Evolutionary conservation across 225 moss, liverwort and hornwort genomes (phyloP).

Genomic region (Ulota crispa): DNA sequence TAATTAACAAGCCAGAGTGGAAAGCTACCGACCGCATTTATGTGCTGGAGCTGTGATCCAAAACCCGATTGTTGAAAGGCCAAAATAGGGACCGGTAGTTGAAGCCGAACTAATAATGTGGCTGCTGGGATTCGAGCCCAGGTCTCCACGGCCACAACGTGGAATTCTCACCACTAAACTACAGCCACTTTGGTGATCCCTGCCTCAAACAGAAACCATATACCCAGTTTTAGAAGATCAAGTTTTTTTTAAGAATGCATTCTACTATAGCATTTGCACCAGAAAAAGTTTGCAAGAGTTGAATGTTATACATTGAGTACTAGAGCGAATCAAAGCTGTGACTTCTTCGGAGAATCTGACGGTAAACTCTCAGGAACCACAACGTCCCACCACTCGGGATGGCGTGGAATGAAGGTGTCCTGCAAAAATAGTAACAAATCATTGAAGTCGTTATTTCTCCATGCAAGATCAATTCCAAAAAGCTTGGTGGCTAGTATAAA

Average conservation of each 20-base stretch:
- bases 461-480: neutral
- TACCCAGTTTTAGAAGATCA: fast-evolving
- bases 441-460: neutral
- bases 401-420: slow-evolving; percentile 77
- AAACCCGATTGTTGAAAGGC: too few relatives aligned
- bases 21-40: too few relatives aligned
- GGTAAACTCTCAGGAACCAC: slow-evolving; percentile 51
- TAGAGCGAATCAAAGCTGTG: slow-evolving; percentile 1
- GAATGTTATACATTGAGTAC: too few relatives aligned
- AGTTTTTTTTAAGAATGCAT: too few relatives aligned
- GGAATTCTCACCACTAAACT: slow-evolving; percentile 99
- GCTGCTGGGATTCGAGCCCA: slow-evolving; percentile 99
- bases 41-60: too few relatives aligned
- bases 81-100: neutral
- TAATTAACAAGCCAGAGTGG: too few relatives aligned
- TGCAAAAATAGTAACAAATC: slow-evolving; percentile 19
- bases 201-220: fast-evolving
- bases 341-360: slow-evolving; percentile 9
- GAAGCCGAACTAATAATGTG: slow-evolving; percentile 12
- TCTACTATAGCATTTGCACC: too few relatives aligned
- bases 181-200: slow-evolving; percentile 58
- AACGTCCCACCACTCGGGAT: slow-evolving; percentile 69
- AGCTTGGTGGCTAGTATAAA: neutral
- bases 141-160: slow-evolving; percentile 99
- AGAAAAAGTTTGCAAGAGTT: too few relatives aligned